Evolutionary conservation across 768 basidiomycete genomes (phyloP), one percentile per base, ranked within the genome.

Genomic region (Macrolepiota fuliginosa): DNA sequence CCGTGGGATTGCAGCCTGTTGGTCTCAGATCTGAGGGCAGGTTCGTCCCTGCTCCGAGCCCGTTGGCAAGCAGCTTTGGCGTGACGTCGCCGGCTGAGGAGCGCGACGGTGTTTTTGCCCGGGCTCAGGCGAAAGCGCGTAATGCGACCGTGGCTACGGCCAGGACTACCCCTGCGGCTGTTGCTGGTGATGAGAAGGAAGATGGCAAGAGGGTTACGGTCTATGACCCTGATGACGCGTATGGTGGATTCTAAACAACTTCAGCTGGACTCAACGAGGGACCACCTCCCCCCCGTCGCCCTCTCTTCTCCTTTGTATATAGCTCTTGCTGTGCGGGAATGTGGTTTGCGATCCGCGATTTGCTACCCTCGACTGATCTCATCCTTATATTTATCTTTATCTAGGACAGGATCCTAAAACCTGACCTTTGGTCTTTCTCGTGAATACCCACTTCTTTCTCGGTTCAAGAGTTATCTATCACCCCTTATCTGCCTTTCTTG

Each of bases 161-260:
- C 9, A 10, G 17, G 42, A 19, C 7, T n/a, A 62, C 64, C 47
- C 45, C 63, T 32, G 27, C 61, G 42, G 37, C 66, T 53, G 17
- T 29, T 57, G 42, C 42, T 57, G 32, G 15, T 25, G 24, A 46
- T 56, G 27, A 56, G 59, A 37, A 62, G 51, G 54, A 50, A 61
- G 56, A 68, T 72, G 50, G 75, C 46, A 55, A 75, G 69, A 75
- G 83, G 12, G 71, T 75, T 22, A 85, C 85, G 12, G 73, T 84
- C 57, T 90, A 89, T 65, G 80, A 86, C 64, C 81, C 82, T 36
- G 84, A 84, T 29, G 89, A 91, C 64, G 87, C 85, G 50, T 91
- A 91, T 65, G 86, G 81, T 25, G 89, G 88, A 32, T 82, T 90
- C 70, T 90, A 74, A 80, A 46, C 53, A 27, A 19, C 24, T 17